These are phyloP conservation scores for Saccharomyces jurei DNA, from an alignment of 805 yeast species.

Conservation along the genomic window DNA sequence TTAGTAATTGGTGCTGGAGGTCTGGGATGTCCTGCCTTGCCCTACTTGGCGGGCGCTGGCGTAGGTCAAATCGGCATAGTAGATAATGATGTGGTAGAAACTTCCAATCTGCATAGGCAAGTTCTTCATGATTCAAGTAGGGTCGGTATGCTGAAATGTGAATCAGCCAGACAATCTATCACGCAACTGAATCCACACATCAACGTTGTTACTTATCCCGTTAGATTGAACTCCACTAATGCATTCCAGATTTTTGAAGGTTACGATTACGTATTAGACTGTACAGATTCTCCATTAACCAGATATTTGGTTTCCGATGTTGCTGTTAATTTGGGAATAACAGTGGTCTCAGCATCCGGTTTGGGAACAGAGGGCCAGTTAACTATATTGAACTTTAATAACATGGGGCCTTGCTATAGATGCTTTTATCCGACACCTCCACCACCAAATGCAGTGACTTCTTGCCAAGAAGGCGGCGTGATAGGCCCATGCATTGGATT, in stretches of 20 bases:
- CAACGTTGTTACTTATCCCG: slow-evolving; percentile 42
- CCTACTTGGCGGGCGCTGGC: slow-evolving; percentile 83
- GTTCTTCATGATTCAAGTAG: slow-evolving; percentile 61
- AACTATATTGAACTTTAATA: slow-evolving; percentile 58
- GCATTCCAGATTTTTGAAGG: slow-evolving; percentile 52
- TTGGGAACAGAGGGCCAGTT: slow-evolving; percentile 87
- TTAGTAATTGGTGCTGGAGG: slow-evolving; percentile 96
- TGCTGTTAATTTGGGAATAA: slow-evolving; percentile 56
- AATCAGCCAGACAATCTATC: slow-evolving; percentile 60
- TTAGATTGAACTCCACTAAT: slow-evolving; percentile 44
- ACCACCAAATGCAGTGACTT: slow-evolving; percentile 66
- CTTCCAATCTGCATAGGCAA: slow-evolving; percentile 84
- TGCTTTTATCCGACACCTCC: slow-evolving; percentile 92
- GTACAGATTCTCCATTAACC: slow-evolving; percentile 88
- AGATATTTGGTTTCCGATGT: slow-evolving; percentile 83
- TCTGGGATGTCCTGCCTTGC: slow-evolving; percentile 82
- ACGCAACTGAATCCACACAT: slow-evolving; percentile 61
- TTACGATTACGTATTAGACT: slow-evolving; percentile 79
- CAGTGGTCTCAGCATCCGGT: slow-evolving; percentile 89
- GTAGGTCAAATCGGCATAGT: slow-evolving; percentile 78
- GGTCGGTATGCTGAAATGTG: slow-evolving; percentile 68
- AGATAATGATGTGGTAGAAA: slow-evolving; percentile 79
- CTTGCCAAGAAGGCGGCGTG: slow-evolving; percentile 91
- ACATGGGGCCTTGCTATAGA: slow-evolving; percentile 82
- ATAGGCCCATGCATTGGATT: slow-evolving; percentile 94